Conservation (phyloP, 2,329 filamentous ascomycete species). For the Claviceps fusiformis region DNA sequence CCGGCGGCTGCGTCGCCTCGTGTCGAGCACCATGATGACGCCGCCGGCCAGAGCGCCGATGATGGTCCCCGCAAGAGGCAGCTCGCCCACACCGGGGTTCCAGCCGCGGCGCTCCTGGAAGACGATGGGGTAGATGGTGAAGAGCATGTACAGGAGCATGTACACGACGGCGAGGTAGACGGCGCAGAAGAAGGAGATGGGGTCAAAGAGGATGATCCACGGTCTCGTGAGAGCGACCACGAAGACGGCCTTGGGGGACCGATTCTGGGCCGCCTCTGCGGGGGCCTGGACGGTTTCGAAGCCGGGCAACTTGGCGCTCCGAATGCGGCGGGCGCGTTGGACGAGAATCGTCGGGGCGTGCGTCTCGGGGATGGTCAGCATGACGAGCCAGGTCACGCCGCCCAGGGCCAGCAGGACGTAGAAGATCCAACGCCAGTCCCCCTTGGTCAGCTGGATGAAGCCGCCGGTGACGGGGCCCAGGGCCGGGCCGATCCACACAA, state of each 20-base stretch:
- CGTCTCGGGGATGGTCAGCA: constrained; percentile 48
- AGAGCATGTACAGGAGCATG: constrained; percentile 42
- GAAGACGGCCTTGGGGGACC: constrained; percentile 27
- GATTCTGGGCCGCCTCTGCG: constrained; percentile 28
- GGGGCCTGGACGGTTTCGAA: constrained; percentile 38
- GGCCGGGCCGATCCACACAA: constrained; percentile 40
- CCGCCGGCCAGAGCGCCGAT: constrained; percentile 33
- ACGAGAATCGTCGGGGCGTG: constrained; percentile 34
- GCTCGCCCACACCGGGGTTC: constrained; percentile 37
- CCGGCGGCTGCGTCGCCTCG: constrained; percentile 23
- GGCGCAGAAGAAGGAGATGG: constrained; percentile 37
- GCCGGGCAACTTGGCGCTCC: constrained; percentile 31
- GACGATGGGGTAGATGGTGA: constrained; percentile 42
- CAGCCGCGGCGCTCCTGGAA: constrained; percentile 38
- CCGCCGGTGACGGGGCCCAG: constrained; percentile 40
- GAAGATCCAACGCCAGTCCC: constrained; percentile 39
- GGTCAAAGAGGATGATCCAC: constrained; percentile 39
- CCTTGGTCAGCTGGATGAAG: constrained; percentile 40
- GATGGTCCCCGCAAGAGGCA: constrained; percentile 36
- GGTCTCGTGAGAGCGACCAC: constrained; percentile 38
- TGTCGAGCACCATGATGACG: constrained; percentile 25
- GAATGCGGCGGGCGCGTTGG: constrained; percentile 39
- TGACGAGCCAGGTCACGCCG: constrained; percentile 24
- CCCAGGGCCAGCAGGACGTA: constrained; percentile 33
- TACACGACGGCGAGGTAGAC: constrained; percentile 41